These are phyloP conservation scores for Solanum dulcamara DNA, from an alignment of 257 asterid species.

Conservation along the genomic window DNA sequence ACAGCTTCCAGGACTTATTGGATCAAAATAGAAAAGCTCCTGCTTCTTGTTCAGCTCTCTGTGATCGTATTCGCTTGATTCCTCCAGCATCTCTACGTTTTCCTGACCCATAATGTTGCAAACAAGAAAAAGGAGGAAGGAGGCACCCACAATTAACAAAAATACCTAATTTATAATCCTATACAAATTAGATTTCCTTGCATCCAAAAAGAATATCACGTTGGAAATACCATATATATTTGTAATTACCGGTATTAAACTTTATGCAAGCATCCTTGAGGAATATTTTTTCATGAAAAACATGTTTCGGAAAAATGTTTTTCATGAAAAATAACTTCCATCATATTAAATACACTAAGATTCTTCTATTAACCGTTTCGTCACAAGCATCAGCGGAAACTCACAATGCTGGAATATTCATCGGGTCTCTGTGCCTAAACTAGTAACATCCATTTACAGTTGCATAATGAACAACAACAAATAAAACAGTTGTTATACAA, in stretches of 20 bases:
- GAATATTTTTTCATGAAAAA: background rate
- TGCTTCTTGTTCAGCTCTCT: slow-evolving; percentile 86
- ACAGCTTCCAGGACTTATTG: slow-evolving; percentile 93
- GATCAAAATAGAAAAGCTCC: slow-evolving; percentile 92
- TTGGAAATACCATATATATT: background rate
- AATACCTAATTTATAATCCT: background rate
- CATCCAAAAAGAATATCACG: background rate
- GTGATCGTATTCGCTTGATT: slow-evolving; percentile 89
- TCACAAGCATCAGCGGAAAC: background rate
- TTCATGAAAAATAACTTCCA: background rate
- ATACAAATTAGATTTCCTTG: background rate
- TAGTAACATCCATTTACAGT: slow-evolving; percentile 22
- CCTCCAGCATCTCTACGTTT: slow-evolving; percentile 67
- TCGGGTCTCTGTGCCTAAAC: background rate
- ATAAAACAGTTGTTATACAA: slow-evolving; percentile 23
- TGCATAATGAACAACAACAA: background rate
- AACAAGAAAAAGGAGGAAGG: background rate
- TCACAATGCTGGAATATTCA: background rate
- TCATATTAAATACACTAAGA: background rate
- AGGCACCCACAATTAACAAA: background rate
- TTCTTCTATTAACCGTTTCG: background rate
- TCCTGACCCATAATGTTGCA: slow-evolving; percentile 27
- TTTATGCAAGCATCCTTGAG: background rate
- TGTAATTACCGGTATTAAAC: background rate
- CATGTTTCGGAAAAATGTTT: background rate